Conservation (phyloP, 768 basidiomycete genomes). For the Pisolithus orientalis region DNA sequence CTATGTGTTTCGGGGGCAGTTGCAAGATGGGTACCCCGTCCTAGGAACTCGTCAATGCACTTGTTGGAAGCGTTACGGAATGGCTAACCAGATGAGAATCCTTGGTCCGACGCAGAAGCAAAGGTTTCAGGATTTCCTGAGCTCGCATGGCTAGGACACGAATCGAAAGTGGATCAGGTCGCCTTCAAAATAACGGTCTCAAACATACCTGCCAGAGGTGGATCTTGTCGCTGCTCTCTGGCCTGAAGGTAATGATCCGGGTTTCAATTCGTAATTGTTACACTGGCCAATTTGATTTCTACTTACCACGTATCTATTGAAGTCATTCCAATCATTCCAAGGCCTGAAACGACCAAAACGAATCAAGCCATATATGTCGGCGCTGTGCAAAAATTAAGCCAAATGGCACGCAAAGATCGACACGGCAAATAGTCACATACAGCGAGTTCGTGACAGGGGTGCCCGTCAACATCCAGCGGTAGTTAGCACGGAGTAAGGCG, state of each 20-base stretch:
- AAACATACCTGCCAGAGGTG: constrained; percentile 51
- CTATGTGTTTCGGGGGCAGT: constrained; percentile 55
- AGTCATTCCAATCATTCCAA: constrained; percentile 68
- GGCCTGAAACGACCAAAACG: constrained; percentile 65
- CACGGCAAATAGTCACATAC: constrained; percentile 27
- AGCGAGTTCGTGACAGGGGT: constrained; percentile 70
- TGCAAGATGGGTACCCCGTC: constrained; percentile 63
- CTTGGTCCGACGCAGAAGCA: constrained; percentile 72
- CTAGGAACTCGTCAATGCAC: not conserved
- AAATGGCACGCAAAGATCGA: not conserved
- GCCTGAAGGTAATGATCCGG: constrained; percentile 28
- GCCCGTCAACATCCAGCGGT: constrained; percentile 76
- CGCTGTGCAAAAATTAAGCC: constrained; percentile 28
- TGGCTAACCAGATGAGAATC: constrained; percentile 39
- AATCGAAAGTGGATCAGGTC: not conserved
- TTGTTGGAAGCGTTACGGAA: not conserved
- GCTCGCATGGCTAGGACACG: constrained; percentile 44
- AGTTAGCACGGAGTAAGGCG: constrained; percentile 54
- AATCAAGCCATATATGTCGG: constrained; percentile 65
- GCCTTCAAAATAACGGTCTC: not conserved
- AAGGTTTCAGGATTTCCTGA: constrained; percentile 58
- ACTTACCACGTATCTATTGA: constrained; percentile 51
- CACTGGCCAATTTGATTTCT: not conserved
- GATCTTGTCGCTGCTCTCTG: constrained; percentile 48
- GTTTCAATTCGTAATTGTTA: not conserved